phyloP scores from a whole-genome alignment of 2,329 filamentous ascomycete species.

The Xylariaceae sp. region DNA sequence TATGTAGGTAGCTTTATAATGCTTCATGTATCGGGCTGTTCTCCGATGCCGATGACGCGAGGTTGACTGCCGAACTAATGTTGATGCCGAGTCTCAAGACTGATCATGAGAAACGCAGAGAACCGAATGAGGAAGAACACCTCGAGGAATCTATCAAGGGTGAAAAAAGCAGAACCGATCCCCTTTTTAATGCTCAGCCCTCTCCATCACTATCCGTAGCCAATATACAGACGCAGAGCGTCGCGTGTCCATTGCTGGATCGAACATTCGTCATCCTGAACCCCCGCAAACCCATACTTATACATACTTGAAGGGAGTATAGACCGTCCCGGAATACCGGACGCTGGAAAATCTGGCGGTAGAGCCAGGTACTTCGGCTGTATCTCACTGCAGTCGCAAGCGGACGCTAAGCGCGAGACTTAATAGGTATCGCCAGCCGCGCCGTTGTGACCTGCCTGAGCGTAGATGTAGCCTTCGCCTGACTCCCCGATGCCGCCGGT shows the following conservation, averaged over 20 bases:
- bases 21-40: slow-evolving; percentile 28
- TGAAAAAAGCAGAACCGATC: slow-evolving; percentile 24
- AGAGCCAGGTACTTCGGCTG: slow-evolving; percentile 5
- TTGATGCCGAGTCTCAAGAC: slow-evolving; percentile 28
- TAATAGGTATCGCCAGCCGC: slow-evolving; percentile 58
- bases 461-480: slow-evolving; percentile 55
- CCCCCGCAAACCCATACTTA: slow-evolving; percentile 34
- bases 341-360: slow-evolving; percentile 9
- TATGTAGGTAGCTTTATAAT: slow-evolving; percentile 35
- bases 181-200: slow-evolving; percentile 28
- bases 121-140: slow-evolving; percentile 29
- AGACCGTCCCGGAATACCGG: slow-evolving; percentile 23
- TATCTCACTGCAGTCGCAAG: not conserved
- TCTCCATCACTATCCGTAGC: slow-evolving; percentile 26
- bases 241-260: slow-evolving; percentile 20
- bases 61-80: slow-evolving; percentile 32
- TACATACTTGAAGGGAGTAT: slow-evolving; percentile 38
- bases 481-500: slow-evolving; percentile 48
- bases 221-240: slow-evolving; percentile 33
- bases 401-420: slow-evolving; percentile 25
- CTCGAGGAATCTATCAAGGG: slow-evolving; percentile 38
- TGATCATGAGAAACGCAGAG: slow-evolving; percentile 27
- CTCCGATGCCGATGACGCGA: slow-evolving; percentile 30
- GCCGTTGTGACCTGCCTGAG: slow-evolving; percentile 61
- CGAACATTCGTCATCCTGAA: slow-evolving; percentile 21